phyloP scores from a whole-genome alignment of 78 protist species.

The Monosiga brevicollis region DNA sequence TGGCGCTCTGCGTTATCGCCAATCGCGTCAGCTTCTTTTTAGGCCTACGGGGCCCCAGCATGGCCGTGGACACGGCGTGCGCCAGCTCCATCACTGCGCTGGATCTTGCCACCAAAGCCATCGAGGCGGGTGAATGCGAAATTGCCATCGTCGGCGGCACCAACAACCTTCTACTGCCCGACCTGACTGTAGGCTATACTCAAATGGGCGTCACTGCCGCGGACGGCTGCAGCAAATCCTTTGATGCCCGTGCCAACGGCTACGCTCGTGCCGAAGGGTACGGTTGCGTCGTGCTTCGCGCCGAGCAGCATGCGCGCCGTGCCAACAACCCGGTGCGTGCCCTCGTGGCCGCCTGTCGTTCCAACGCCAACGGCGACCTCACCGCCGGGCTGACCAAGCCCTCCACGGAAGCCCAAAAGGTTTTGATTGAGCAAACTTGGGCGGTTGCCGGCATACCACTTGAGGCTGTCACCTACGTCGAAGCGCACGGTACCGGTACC shows the following conservation, averaged over 20 bases:
- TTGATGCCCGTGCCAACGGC: slow-evolving; percentile 73
- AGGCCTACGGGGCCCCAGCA: slow-evolving; percentile 66
- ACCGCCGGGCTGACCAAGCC: slow-evolving; percentile 48
- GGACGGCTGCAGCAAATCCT: slow-evolving; percentile 46
- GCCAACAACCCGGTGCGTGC: not conserved
- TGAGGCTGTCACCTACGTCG: slow-evolving; percentile 44
- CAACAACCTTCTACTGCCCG: not conserved
- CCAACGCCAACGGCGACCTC: slow-evolving; percentile 34
- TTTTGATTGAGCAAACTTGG: too few species aligned
- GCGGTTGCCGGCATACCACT: too few species aligned
- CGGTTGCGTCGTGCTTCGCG: slow-evolving; percentile 38
- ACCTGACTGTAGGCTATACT: not conserved
- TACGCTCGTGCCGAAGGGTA: slow-evolving; percentile 75
- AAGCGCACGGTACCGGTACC: slow-evolving; percentile 78
- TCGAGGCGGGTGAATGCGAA: slow-evolving; percentile 47
- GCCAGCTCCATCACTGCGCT: slow-evolving; percentile 60
- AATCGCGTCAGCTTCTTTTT: slow-evolving; percentile 57
- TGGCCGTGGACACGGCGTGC: slow-evolving; percentile 84
- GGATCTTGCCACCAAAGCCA: slow-evolving; percentile 34
- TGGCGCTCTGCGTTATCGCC: not conserved
- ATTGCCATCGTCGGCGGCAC: slow-evolving; percentile 63
- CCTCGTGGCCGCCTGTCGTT: too few species aligned
- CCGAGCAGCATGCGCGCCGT: not conserved
- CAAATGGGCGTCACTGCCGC: slow-evolving; percentile 35
- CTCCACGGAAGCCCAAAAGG: slow-evolving; percentile 38